phyloP scores from a whole-genome alignment of 768 basidiomycete genomes.

The Russula griseocarnosa region DNA sequence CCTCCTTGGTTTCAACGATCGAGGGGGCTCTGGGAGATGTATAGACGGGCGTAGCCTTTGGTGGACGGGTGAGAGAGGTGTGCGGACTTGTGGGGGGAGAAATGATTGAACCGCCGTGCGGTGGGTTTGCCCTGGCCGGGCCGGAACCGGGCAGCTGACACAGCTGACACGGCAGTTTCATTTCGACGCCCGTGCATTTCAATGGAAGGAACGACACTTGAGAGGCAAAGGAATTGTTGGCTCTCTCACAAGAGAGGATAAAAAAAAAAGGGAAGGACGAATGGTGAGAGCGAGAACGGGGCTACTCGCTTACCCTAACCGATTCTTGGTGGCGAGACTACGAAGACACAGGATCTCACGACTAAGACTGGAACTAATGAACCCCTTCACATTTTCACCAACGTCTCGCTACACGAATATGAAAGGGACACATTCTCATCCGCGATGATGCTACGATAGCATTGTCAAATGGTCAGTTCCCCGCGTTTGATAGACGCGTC shows the following conservation, averaged over 20 bases:
- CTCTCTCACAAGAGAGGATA: not conserved
- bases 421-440: not conserved
- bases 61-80: constrained; percentile 4
- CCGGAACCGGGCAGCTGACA: not conserved
- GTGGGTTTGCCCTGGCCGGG: not conserved
- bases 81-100: constrained; percentile 1
- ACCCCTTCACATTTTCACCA: not conserved
- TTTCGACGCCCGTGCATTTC: not conserved
- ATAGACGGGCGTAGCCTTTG: constrained; percentile 2
- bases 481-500: constrained; percentile 8
- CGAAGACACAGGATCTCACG: not conserved
- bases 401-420: not conserved
- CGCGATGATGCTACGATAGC: not conserved
- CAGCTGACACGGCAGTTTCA: not conserved
- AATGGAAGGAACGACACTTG: not conserved
- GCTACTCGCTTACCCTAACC: constrained; percentile 7
- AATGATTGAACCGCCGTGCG: not conserved
- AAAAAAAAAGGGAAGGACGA: not conserved
- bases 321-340: not conserved
- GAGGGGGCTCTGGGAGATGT: not conserved
- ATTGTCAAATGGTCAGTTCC: not conserved
- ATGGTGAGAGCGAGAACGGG: not conserved
- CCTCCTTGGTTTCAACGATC: constrained; percentile 13
- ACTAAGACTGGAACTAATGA: not conserved
- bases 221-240: not conserved